Base-by-base conservation (phyloP, 2,329 filamentous ascomycete genomes). In the Botrytis byssoidea region DNA sequence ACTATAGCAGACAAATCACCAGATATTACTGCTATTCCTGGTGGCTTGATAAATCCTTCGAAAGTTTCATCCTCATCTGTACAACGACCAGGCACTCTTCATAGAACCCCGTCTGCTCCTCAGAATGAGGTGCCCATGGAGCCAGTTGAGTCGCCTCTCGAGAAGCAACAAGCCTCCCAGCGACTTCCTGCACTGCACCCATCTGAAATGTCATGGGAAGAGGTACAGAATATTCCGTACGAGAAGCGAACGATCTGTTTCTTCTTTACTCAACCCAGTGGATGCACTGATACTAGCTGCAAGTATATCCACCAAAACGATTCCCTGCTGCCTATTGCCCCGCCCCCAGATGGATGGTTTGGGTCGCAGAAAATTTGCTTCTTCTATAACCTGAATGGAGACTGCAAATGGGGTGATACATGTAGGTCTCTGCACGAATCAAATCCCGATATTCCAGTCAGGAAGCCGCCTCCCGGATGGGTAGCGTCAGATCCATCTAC, bases 1-100 rank as follows among this genome's bases (percentile, higher is more conserved):
- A 83, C 85, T 32, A 83, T 82, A 71, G 84, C 84, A 63, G 87
- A 88, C 44, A 74, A 75, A 35, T 83, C 84, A 3, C 79, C 83
- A 2, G 81, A 83, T 72, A 75, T 83, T 51, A 81, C 81, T 12
- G 78, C 76, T 40, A 77, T 80, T 5, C 71, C 65, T 55, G 77
- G 74, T 22, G 77, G 76, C 0, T 80, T 81, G 1, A 77, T 77
- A 37, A 73, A 79, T 40, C 77, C 79, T 22, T 74, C 77, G 20
- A 74, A 76, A 32, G 73, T 72, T 25, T 60, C 61, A 29, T 64
- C 73, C 8, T 60, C 65, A 29, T 64, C 73, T 7, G 29, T 77
- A 7, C 64, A 75, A 32, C 74, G 72, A 37, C 76, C 76, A 22
- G 67, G 68, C 40, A 60, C 44, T 46, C 12, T 79, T 35, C 70